These are phyloP conservation scores for Leccinum glutinopallens DNA, from an alignment of 1,284 basidiomycete genomes.

Conservation along the genomic window DNA sequence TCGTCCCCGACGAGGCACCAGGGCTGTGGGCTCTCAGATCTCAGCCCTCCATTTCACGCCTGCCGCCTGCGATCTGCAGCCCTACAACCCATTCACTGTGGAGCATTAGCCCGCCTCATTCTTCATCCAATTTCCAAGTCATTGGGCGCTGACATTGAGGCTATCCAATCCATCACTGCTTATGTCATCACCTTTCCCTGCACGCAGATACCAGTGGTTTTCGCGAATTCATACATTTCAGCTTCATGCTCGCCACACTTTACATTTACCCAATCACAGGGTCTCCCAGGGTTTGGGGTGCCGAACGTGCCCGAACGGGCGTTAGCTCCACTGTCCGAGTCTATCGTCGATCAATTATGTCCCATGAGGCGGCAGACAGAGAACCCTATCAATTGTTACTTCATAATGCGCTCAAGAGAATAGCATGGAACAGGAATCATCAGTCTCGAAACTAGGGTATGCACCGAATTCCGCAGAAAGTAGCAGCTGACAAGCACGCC, in stretches of 20 bases:
- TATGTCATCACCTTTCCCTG: not conserved
- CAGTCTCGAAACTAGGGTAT: conserved; percentile 3
- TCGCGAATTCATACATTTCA: not conserved
- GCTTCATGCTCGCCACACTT: not conserved
- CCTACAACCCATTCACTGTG: not conserved
- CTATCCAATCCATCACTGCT: conserved; percentile 1
- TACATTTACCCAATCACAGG: not conserved
- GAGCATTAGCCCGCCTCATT: not conserved
- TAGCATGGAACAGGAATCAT: conserved; percentile 3
- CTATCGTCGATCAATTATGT: conserved; percentile 6
- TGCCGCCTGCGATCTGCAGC: conserved; percentile 5
- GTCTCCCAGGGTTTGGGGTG: conserved; percentile 14
- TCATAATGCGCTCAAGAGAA: conserved; percentile 3
- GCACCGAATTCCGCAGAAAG: not conserved
- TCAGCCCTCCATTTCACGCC: conserved; percentile 1
- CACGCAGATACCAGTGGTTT: not conserved
- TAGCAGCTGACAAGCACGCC: not conserved
- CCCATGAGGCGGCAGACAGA: conserved; percentile 10
- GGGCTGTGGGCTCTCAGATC: conserved; percentile 10
- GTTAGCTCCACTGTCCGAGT: conserved; percentile 1
- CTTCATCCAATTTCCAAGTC: not conserved
- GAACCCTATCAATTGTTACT: conserved; percentile 2
- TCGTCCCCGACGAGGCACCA: conserved; percentile 6
- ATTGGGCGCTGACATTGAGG: conserved; percentile 4
- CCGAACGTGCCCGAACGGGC: not conserved